Percentiles rank a stretch among this genome's conserved stretches.
These are phyloP conservation scores for Mycothermus thermophilus DNA, from an alignment of 495 filamentous ascomycete genomes.

Conservation along the genomic window DNA sequence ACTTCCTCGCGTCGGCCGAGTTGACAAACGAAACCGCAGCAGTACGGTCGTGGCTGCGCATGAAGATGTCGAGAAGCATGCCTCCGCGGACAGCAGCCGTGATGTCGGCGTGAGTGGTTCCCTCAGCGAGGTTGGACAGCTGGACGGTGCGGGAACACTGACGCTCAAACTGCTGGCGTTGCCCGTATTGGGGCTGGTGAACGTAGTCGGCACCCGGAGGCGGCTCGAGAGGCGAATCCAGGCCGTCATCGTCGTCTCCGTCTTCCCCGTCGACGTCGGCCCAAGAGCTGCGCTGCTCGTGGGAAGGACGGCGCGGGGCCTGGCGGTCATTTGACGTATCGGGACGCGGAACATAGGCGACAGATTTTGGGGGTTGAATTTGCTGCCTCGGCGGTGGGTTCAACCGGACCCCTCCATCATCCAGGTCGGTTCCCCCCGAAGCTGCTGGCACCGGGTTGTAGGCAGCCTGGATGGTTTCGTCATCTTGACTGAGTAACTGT, in stretches of 20 bases:
- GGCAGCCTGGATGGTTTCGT: constrained; percentile 13
- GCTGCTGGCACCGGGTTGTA: constrained; percentile 9
- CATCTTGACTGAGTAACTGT: constrained; percentile 42
- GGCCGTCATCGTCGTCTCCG: constrained; percentile 16
- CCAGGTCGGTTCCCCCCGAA: constrained; percentile 3
- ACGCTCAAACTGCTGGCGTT: constrained; percentile 18
- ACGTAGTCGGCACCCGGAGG: constrained; percentile 10
- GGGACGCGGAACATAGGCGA: too few species aligned
- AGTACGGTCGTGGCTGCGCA: constrained; percentile 45
- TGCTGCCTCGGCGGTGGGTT: constrained; percentile 7
- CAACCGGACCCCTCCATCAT: constrained; percentile 17
- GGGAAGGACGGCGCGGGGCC: constrained; percentile 1
- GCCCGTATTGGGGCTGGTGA: constrained; percentile 5
- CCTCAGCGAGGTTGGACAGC: constrained; percentile 49
- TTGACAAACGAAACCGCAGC: constrained; percentile 61
- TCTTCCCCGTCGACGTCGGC: constrained; percentile 12
- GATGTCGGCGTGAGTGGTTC: constrained; percentile 51
- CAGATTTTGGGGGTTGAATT: too few species aligned
- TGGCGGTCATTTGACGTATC: too few species aligned
- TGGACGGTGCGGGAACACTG: constrained; percentile 49
- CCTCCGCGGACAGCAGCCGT: constrained; percentile 55
- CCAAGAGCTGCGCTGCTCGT: constrained; percentile 10
- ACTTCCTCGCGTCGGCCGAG: constrained; percentile 46
- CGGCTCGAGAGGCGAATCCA: constrained; percentile 10
- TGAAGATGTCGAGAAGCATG: constrained; percentile 51